Conservation (phyloP, 108 stramenopile genomes). For the Ochromonas danica region DNA sequence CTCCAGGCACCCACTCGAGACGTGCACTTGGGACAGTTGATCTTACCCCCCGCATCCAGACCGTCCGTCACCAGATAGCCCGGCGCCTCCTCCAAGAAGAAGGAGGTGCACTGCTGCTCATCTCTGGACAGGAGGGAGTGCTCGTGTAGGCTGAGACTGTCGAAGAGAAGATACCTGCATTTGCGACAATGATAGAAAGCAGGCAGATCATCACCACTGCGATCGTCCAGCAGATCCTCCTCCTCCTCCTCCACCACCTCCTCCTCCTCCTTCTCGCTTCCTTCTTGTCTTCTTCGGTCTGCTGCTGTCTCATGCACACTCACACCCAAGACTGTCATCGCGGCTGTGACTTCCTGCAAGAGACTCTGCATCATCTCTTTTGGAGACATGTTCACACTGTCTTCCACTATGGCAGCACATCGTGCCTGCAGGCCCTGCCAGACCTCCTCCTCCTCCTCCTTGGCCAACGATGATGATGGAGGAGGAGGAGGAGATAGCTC, state of each 20-base stretch:
- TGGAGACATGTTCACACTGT: too few relatives aligned
- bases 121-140: too few relatives aligned
- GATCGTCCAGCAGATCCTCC: background rate
- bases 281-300: too few relatives aligned
- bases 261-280: too few relatives aligned
- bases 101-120: background rate
- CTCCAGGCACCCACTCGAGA: background rate
- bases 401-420: background rate
- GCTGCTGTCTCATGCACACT: background rate
- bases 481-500: too few relatives aligned
- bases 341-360: too few relatives aligned
- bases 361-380: too few relatives aligned
- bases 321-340: background rate
- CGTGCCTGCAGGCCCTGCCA: background rate
- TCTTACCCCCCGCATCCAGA: background rate
- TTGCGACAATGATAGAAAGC: background rate
- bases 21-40: background rate
- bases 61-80: background rate
- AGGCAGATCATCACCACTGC: background rate
- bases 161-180: background rate
- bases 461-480: background rate
- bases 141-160: too few relatives aligned
- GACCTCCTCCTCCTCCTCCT: background rate
- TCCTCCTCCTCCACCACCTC: background rate
- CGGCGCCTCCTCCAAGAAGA: background rate